Evolutionary conservation across 345 rosid genomes (phyloP).

Genomic region (Lumnitzera littorea): DNA sequence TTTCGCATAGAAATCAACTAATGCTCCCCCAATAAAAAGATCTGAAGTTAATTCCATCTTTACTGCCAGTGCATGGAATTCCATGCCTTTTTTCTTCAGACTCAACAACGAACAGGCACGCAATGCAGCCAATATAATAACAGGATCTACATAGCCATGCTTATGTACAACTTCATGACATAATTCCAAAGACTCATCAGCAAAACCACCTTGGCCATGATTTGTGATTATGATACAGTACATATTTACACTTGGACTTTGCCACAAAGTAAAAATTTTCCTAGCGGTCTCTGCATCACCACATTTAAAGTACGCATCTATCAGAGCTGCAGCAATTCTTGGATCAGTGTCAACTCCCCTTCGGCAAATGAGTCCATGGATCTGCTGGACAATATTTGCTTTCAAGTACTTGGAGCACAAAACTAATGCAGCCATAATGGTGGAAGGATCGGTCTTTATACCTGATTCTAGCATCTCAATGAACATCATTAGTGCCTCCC

Average conservation of each 20-base stretch:
- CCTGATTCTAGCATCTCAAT: slow-evolving; percentile 28
- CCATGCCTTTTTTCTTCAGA: slow-evolving; percentile 23
- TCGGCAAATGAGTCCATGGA: slow-evolving; percentile 22
- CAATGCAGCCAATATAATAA: slow-evolving; percentile 29
- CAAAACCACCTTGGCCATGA: slow-evolving; percentile 21
- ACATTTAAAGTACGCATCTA: slow-evolving; percentile 36
- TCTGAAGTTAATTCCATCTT: slow-evolving; percentile 21
- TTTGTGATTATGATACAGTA: slow-evolving; percentile 37
- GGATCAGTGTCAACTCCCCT: slow-evolving; percentile 27
- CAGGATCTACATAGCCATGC: slow-evolving; percentile 27
- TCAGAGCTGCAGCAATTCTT: slow-evolving; percentile 31
- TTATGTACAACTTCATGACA: slow-evolving; percentile 21
- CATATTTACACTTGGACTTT: slow-evolving; percentile 19
- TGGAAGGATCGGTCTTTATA: slow-evolving; percentile 28
- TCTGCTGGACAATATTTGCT: slow-evolving; percentile 22
- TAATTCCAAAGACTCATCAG: slow-evolving; percentile 22
- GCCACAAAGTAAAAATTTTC: slow-evolving; percentile 24
- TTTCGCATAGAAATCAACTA: slow-evolving; percentile 44
- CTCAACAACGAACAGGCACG: slow-evolving; percentile 34
- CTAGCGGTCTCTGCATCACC: slow-evolving; percentile 26
- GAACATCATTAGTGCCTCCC: slow-evolving; percentile 23
- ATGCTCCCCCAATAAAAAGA: slow-evolving; percentile 31
- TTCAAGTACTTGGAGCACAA: slow-evolving; percentile 23
- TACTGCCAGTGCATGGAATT: slow-evolving; percentile 30
- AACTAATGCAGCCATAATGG: slow-evolving; percentile 28